Evolutionary conservation across 78 protist species (phyloP), one percentile per base, ranked within the genome.

Genomic region (Tieghemostelium lacteum): DNA sequence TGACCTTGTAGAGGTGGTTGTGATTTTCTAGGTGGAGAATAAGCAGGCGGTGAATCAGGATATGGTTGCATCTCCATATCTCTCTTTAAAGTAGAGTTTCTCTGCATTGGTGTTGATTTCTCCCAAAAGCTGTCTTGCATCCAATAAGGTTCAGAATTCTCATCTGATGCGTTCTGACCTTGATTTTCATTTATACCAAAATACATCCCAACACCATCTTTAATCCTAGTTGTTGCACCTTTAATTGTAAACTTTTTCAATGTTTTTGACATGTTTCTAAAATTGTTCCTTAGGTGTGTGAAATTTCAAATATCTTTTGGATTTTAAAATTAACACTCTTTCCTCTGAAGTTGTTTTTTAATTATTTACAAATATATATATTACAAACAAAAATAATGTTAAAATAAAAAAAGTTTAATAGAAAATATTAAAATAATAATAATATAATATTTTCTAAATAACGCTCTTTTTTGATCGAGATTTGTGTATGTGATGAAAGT

Each of bases 81-180:
- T 42, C 34, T 64, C n/a, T n/a, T n/a, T n/a, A n/a, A n/a, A n/a
- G n/a, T n/a, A n/a, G n/a, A 16, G 60, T 49, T 77, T 5, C 52
- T 58, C 33, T 39, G 60, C 55, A 39, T 87, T 61, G 77, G 29
- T 67, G 75, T 50, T 87, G 85, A 73, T 19, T 78, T 69, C 31
- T 86, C 78, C 93, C 93, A 88, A 66, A 77, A 88, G n/a, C 71
- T 39, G 20, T 88, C 75, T 24, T 69, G 34, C 93, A 88, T 88
- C 93, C 93, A 88, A 66, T 88, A 88, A 3, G 93, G 93, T 8
- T 86, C 87, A 22, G 63, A 55, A 45, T 10, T 10, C 52, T 45
- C 52, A 6, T 14, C 52, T 14, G 52, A 10, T 45, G 52, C 26
- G 2, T 2, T 3, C 19, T 69, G 42, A 26, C 58, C 88, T 6